Evolutionary conservation across 768 basidiomycete species (phyloP).

Genomic region (Daedalea quercina): DNA sequence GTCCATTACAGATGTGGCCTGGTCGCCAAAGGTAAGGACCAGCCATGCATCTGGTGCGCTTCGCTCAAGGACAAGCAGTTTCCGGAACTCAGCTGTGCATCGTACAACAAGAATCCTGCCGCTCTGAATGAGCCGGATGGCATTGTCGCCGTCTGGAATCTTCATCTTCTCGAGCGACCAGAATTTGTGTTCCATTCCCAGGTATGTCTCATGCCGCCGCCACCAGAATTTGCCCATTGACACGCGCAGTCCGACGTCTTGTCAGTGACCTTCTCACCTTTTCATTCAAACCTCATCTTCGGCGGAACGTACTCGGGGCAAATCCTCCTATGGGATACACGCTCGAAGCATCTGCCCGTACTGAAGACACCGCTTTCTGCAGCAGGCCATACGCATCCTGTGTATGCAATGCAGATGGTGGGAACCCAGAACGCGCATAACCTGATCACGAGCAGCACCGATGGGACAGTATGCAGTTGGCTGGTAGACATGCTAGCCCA

Average conservation of each 20-base stretch:
- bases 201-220: constrained; percentile 50
- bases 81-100: constrained; percentile 90
- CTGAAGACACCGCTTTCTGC: constrained; percentile 95
- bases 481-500: constrained; percentile 97
- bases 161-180: constrained; percentile 90
- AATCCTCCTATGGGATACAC: constrained; percentile 96
- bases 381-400: constrained; percentile 95
- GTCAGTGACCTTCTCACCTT: constrained; percentile 94
- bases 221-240: constrained; percentile 5
- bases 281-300: constrained; percentile 94
- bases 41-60: background rate
- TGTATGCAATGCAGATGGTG: constrained; percentile 97
- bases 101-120: constrained; percentile 96
- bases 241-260: constrained; percentile 84
- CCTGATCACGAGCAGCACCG: constrained; percentile 92
- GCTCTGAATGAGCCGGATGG: constrained; percentile 95
- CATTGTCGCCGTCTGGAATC: constrained; percentile 95
- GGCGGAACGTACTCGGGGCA: constrained; percentile 99
- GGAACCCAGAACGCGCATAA: constrained; percentile 99
- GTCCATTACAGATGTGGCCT: constrained; percentile 94
- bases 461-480: constrained; percentile 97
- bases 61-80: constrained; percentile 45
- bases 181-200: constrained; percentile 99
- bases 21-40: constrained; percentile 86
- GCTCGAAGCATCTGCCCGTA: constrained; percentile 93